Conservation (phyloP, 139 green algal species). For the Micractinium conductrix region DNA sequence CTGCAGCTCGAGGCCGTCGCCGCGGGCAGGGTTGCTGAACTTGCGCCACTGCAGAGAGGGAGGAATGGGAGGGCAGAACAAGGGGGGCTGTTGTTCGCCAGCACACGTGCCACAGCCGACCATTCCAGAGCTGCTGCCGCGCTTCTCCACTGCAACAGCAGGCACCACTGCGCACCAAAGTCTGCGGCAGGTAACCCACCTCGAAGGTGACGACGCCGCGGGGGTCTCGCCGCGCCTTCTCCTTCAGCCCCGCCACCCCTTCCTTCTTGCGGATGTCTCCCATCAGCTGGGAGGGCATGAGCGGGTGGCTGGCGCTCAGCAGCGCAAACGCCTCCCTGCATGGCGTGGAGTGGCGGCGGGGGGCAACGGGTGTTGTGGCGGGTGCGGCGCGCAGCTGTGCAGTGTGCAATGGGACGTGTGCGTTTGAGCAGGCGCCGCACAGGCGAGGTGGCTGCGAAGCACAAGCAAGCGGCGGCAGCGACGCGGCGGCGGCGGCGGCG, state of each 20-base stretch:
- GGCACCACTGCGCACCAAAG: too few species aligned
- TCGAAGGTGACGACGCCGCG: conserved; percentile 19
- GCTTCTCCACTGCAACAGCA: too few species aligned
- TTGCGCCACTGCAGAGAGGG: conserved; percentile 47
- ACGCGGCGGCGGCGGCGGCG: too few species aligned
- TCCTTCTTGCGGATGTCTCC: conserved; percentile 61
- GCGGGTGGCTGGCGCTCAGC: conserved; percentile 82
- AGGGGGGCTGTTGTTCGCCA: too few species aligned
- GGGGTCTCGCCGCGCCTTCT: conserved; percentile 59
- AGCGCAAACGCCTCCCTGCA: conserved; percentile 91
- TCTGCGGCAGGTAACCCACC: background rate
- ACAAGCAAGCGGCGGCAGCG: background rate
- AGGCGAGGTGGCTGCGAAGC: background rate
- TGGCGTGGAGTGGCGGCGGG: conserved; percentile 37
- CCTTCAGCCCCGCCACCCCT: conserved; percentile 48
- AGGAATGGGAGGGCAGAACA: background rate
- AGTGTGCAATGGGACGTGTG: background rate
- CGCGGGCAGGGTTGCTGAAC: conserved; percentile 81
- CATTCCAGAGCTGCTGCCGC: too few species aligned
- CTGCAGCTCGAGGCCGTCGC: conserved; percentile 76
- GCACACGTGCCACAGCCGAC: too few species aligned
- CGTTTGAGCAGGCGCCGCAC: background rate
- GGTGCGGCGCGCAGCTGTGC: background rate
- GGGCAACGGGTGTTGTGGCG: background rate
- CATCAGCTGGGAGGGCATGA: conserved; percentile 76